phyloP scores from a whole-genome alignment of 139 green algal species.

The Yamagishiella unicocca region DNA sequence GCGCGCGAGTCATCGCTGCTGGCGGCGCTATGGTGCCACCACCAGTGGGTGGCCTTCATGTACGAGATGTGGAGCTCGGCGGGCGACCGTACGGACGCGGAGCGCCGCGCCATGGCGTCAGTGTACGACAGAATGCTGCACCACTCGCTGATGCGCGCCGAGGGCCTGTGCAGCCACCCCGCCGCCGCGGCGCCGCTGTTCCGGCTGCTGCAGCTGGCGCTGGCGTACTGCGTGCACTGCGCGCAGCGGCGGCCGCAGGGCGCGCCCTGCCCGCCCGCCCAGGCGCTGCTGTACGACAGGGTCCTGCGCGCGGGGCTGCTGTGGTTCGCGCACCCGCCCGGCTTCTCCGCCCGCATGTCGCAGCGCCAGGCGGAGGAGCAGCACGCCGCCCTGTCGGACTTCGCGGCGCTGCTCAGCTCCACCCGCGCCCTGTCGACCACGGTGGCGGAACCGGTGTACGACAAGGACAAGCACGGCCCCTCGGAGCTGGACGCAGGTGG shows the following conservation, averaged over 20 bases:
- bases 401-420: slow-evolving; percentile 14
- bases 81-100: slow-evolving; percentile 37
- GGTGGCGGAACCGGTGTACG: background rate
- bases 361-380: slow-evolving; percentile 60
- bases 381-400: slow-evolving; percentile 40
- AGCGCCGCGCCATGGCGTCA: slow-evolving; percentile 31
- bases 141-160: slow-evolving; percentile 53
- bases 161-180: slow-evolving; percentile 71
- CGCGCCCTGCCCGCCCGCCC: slow-evolving; percentile 2
- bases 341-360: slow-evolving; percentile 43
- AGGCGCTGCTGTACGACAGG: slow-evolving; percentile 53
- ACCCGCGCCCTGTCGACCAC: background rate
- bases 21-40: slow-evolving; percentile 40
- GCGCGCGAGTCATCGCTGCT: slow-evolving; percentile 47
- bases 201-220: slow-evolving; percentile 70
- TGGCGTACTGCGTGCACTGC: slow-evolving; percentile 49
- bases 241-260: background rate
- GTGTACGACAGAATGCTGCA: slow-evolving; percentile 60
- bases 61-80: slow-evolving; percentile 52
- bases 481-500: slow-evolving; percentile 8
- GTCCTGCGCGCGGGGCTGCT: slow-evolving; percentile 55
- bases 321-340: slow-evolving; percentile 55
- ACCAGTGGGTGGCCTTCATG: slow-evolving; percentile 55
- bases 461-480: slow-evolving; percentile 12
- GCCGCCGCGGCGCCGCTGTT: slow-evolving; percentile 70